Percentiles rank a stretch among this genome's conserved stretches.
Conservation (phyloP, 2,329 filamentous ascomycete species). For the Sclerotinia nivalis region DNA sequence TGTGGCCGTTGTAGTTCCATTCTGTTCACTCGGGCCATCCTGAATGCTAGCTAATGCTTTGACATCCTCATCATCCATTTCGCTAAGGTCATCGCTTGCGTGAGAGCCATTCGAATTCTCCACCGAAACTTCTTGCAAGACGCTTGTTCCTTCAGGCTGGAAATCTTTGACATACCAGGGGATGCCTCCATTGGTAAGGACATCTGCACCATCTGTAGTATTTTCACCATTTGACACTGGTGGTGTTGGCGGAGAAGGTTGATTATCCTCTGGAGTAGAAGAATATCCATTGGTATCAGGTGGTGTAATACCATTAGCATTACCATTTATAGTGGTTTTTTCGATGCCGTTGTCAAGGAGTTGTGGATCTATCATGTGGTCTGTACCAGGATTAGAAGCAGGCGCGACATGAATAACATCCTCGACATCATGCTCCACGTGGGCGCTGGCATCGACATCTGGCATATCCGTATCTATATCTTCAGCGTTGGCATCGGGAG, state of each 20-base stretch:
- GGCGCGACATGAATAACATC: conserved; percentile 23
- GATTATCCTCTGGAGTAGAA: conserved; percentile 28
- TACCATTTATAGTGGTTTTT: conserved; percentile 38
- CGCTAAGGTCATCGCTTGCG: conserved; percentile 85
- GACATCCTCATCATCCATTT: conserved; percentile 88
- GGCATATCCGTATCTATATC: conserved; percentile 41
- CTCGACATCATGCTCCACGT: conserved; percentile 32
- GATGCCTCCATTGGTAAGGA: conserved; percentile 71
- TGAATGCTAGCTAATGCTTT: conserved; percentile 58
- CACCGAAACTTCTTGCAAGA: conserved; percentile 53
- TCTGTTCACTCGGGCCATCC: conserved; percentile 26
- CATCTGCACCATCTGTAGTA: conserved; percentile 25
- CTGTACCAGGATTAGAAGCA: conserved; percentile 25
- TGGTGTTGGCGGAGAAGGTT: conserved; percentile 58
- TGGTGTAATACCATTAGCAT: conserved; percentile 39
- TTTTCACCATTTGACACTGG: conserved; percentile 62
- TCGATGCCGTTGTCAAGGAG: conserved; percentile 24
- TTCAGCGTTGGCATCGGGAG: conserved; percentile 36
- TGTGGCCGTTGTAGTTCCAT: conserved; percentile 22
- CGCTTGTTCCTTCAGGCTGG: conserved; percentile 75
- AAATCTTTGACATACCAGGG: conserved; percentile 87
- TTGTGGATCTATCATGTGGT: conserved; percentile 35
- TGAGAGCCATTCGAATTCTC: conserved; percentile 68
- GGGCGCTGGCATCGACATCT: conserved; percentile 42
- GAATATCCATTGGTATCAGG: conserved; percentile 52